Conservation (phyloP, 305 asterid genomes). For the Rubia balearica region DNA sequence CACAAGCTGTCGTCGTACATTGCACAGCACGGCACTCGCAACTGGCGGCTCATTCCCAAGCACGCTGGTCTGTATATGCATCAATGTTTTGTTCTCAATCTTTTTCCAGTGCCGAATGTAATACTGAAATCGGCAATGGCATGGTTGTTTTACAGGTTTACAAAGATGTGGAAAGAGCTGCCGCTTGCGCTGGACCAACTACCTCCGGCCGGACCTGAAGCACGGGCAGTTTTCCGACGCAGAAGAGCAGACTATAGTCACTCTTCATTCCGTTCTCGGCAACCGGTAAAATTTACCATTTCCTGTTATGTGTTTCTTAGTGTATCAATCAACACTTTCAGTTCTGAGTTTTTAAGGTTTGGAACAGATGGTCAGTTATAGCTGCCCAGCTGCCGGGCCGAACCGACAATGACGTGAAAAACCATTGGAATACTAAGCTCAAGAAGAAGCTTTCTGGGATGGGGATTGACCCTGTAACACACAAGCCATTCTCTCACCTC, state of each 20-base stretch:
- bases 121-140: not conserved
- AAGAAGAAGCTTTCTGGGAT: slow-evolving; percentile 69
- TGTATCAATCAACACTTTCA: not conserved
- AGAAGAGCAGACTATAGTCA: slow-evolving; percentile 76
- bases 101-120: not conserved
- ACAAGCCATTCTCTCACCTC: slow-evolving; percentile 92
- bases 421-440: slow-evolving; percentile 96
- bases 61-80: slow-evolving; percentile 49
- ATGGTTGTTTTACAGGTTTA: slow-evolving; percentile 43
- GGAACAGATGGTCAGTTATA: slow-evolving; percentile 84
- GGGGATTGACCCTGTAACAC: slow-evolving; percentile 91
- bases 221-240: slow-evolving; percentile 80
- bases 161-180: slow-evolving; percentile 94
- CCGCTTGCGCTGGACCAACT: slow-evolving; percentile 78
- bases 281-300: slow-evolving; percentile 40
- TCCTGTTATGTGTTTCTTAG: not conserved
- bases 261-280: slow-evolving; percentile 81
- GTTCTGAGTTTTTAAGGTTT: not conserved
- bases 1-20: slow-evolving; percentile 92
- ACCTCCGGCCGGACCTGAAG: slow-evolving; percentile 86
- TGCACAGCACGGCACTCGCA: slow-evolving; percentile 89
- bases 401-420: slow-evolving; percentile 92
- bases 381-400: slow-evolving; percentile 97
- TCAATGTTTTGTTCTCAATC: not conserved
- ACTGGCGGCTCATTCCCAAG: slow-evolving; percentile 98